phyloP scores from a whole-genome alignment of 1,139 yeast genomes.

The Magnusiomyces magnusii region DNA sequence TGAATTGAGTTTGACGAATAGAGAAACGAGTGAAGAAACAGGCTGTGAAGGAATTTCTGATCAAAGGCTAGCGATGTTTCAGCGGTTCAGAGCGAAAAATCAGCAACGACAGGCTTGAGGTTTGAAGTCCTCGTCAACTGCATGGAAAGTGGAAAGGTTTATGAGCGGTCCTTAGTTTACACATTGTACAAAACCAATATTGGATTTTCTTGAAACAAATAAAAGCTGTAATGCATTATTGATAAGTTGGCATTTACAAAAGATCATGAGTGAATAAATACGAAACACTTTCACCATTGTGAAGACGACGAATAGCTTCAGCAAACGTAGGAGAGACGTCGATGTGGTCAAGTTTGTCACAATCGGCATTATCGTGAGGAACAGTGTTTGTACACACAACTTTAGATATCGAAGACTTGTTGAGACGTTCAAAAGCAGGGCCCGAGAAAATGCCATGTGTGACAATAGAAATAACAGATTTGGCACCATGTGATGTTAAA shows the following conservation, averaged over 20 bases:
- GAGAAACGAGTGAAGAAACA: too few relatives aligned
- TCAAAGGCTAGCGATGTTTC: too few relatives aligned
- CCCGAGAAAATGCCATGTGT: conserved; percentile 93
- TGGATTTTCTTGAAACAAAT: too few relatives aligned
- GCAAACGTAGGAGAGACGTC: conserved; percentile 78
- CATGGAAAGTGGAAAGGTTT: too few relatives aligned
- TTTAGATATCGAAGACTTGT: conserved; percentile 63
- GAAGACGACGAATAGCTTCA: conserved; percentile 90
- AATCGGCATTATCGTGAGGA: conserved; percentile 65
- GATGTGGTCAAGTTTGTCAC: conserved; percentile 72
- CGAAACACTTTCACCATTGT: conserved; percentile 94
- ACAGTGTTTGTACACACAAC: conserved; percentile 93
- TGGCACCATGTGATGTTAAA: conserved; percentile 68
- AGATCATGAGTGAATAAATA: conserved; percentile 80
- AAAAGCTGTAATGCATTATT: background rate
- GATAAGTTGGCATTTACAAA: conserved; percentile 16
- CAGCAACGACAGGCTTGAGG: too few relatives aligned
- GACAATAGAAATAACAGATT: conserved; percentile 82
- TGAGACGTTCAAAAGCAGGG: conserved; percentile 73
- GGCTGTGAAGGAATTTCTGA: too few relatives aligned
- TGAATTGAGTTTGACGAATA: too few relatives aligned
- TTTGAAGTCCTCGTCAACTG: too few relatives aligned
- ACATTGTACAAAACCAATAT: too few relatives aligned
- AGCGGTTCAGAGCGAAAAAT: too few relatives aligned
- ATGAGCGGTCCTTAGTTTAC: too few relatives aligned